Conservation (phyloP, 2,329 filamentous ascomycete species). For the Fusarium poae region DNA sequence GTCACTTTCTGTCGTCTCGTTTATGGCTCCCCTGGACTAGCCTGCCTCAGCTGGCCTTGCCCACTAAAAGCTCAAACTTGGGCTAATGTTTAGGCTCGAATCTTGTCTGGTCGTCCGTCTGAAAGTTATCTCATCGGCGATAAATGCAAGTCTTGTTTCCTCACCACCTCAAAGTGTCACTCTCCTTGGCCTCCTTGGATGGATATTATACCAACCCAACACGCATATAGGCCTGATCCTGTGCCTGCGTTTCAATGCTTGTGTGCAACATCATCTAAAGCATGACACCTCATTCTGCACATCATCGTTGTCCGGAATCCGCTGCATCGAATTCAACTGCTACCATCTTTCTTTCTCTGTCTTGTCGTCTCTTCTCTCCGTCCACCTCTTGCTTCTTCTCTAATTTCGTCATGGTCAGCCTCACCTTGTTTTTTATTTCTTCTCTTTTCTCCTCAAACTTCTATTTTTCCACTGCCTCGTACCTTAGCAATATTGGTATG, state of each 20-base stretch:
- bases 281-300: constrained; percentile 44
- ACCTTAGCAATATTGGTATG: constrained; percentile 7
- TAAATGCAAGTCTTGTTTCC: constrained; percentile 24
- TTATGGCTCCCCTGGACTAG: constrained; percentile 9
- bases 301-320: constrained; percentile 37
- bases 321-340: constrained; percentile 20
- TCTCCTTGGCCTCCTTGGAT: neutral
- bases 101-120: constrained; percentile 27
- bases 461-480: constrained; percentile 4
- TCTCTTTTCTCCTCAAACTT: constrained; percentile 38
- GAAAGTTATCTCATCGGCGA: constrained; percentile 30
- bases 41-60: constrained; percentile 29
- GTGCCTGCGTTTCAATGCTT: constrained; percentile 37
- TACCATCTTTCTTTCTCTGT: neutral
- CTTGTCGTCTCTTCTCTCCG: constrained; percentile 38
- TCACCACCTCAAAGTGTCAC: constrained; percentile 18
- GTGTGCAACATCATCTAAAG: constrained; percentile 42
- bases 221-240: constrained; percentile 18
- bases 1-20: constrained; percentile 3
- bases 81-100: neutral
- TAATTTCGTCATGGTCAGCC: constrained; percentile 37
- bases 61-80: neutral
- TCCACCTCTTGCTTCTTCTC: constrained; percentile 19
- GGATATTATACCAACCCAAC: constrained; percentile 8
- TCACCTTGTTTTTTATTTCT: constrained; percentile 42